These are phyloP conservation scores for Lipomyces starkeyi DNA, from an alignment of 805 yeast species.

Conservation along the genomic window DNA sequence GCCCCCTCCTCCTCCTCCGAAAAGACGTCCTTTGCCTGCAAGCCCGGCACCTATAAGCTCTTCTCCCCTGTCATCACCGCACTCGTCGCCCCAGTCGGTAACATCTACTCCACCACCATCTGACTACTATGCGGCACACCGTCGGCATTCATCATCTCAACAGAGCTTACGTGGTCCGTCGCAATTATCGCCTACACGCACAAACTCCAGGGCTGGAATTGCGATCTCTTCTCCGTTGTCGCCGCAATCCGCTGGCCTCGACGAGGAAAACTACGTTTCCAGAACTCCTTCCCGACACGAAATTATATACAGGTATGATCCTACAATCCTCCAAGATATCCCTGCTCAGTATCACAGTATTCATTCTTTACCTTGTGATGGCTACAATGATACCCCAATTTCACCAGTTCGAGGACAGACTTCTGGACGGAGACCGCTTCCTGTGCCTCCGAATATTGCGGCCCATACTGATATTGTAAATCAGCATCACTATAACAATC, in stretches of 20 bases:
- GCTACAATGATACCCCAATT: neutral
- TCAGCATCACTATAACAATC: neutral
- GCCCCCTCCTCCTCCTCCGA: constrained; percentile 18
- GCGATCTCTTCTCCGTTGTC: neutral
- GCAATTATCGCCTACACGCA: constrained; percentile 17
- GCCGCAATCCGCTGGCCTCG: neutral
- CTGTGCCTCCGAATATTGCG: neutral
- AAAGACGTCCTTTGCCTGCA: neutral
- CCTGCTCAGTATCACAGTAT: constrained; percentile 8
- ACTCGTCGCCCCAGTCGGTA: neutral
- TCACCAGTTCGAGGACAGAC: neutral
- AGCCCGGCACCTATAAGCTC: neutral
- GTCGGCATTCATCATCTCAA: neutral
- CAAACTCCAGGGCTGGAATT: constrained; percentile 14
- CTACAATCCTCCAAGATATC: constrained; percentile 16
- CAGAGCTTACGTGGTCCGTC: constrained; percentile 7
- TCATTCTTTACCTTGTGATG: neutral
- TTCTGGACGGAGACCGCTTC: constrained; percentile 3
- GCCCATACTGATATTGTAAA: neutral
- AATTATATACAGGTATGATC: constrained; percentile 15
- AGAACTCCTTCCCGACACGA: constrained; percentile 9
- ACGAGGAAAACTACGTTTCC: constrained; percentile 4
- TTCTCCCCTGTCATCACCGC: neutral
- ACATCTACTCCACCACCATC: neutral
- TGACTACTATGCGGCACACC: constrained; percentile 1